phyloP scores from a whole-genome alignment of 116 monocot genomes.

The Dioscorea cayenensis region DNA sequence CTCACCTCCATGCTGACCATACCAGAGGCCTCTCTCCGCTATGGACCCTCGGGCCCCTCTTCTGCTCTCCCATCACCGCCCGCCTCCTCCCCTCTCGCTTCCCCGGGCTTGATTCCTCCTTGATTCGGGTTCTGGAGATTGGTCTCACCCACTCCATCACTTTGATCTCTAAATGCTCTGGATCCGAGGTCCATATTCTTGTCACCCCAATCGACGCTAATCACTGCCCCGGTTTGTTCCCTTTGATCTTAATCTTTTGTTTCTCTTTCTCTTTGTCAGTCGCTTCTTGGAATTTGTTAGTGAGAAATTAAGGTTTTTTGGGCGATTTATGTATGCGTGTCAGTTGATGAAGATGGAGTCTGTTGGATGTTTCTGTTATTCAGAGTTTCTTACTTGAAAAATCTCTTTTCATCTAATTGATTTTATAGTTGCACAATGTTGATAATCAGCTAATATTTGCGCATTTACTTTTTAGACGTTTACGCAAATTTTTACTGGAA shows the following conservation, averaged over 20 bases:
- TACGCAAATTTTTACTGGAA: too few relatives aligned
- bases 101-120: slow-evolving; percentile 49
- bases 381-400: background rate
- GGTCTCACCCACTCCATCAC: slow-evolving; percentile 27
- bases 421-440: too few relatives aligned
- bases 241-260: background rate
- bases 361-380: too few relatives aligned
- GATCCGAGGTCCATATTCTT: slow-evolving; percentile 18
- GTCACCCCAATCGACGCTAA: slow-evolving; percentile 67
- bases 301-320: too few relatives aligned
- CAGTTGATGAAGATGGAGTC: too few relatives aligned
- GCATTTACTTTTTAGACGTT: too few relatives aligned
- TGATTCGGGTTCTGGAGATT: slow-evolving; percentile 42
- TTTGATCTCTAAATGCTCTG: slow-evolving; percentile 28
- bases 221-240: slow-evolving; percentile 64
- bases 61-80: slow-evolving; percentile 69
- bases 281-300: too few relatives aligned
- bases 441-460: too few relatives aligned
- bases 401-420: too few relatives aligned
- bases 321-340: too few relatives aligned
- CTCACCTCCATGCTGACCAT: slow-evolving; percentile 89
- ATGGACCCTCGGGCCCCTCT: slow-evolving; percentile 65
- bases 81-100: slow-evolving; percentile 45
- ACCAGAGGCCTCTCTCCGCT: slow-evolving; percentile 53
- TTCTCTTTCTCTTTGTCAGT: background rate